Percentiles rank a stretch among this genome's conserved stretches.
phyloP scores from a whole-genome alignment of 225 moss, liverwort and hornwort species.

The Physcomitrium patens region DNA sequence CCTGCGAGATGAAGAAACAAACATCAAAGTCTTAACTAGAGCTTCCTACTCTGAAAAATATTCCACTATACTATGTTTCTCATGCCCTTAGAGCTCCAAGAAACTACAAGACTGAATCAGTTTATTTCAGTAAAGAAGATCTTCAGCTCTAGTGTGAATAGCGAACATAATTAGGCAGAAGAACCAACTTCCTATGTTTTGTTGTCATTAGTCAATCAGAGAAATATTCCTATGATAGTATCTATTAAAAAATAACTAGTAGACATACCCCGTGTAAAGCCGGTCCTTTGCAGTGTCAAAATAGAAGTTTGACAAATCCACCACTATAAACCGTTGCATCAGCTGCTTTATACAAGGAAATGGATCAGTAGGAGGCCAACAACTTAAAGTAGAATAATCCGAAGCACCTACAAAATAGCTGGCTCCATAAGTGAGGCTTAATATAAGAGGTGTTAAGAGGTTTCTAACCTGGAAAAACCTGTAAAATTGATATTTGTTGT shows the following conservation, averaged over 20 bases:
- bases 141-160: background rate
- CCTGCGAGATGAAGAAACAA: slow-evolving; percentile 49
- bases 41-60: background rate
- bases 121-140: background rate
- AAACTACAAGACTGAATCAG: background rate
- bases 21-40: slow-evolving; percentile 4
- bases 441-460: slow-evolving; percentile 2
- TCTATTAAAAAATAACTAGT: background rate
- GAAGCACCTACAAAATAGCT: background rate
- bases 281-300: slow-evolving; percentile 97
- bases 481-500: slow-evolving; percentile 81
- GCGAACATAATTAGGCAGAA: background rate
- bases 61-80: background rate
- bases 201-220: background rate
- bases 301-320: slow-evolving; percentile 94
- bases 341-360: slow-evolving; percentile 57
- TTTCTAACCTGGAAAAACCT: slow-evolving; percentile 88
- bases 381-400: background rate
- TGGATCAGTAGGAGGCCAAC: slow-evolving; percentile 25
- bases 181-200: background rate
- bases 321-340: slow-evolving; percentile 90
- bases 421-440: slow-evolving; percentile 2
- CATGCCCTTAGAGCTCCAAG: background rate
- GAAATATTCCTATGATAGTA: background rate
- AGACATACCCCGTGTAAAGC: slow-evolving; percentile 88